A percentile compares a stretch with the other conserved stretches of the same genome.
Conservation (phyloP, 2,329 filamentous ascomycete genomes). For the Fusarium stilboides region DNA sequence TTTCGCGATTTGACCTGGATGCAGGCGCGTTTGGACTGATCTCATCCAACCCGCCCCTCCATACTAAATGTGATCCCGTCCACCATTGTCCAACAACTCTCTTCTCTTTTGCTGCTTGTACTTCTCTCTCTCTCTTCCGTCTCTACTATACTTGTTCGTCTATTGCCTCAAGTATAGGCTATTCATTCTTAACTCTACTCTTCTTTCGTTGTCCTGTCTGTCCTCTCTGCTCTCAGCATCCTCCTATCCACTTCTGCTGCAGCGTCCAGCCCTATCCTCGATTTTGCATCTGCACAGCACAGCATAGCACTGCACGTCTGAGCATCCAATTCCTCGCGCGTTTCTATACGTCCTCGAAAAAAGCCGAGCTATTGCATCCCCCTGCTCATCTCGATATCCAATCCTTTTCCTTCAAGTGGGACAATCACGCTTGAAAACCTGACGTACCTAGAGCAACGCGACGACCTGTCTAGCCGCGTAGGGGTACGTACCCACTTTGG, state of each 20-base stretch:
- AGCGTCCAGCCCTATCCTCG: conserved; percentile 14
- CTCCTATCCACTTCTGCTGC: conserved; percentile 2
- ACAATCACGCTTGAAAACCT: conserved; percentile 49
- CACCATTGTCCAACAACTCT: conserved; percentile 28
- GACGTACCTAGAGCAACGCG: conserved; percentile 53
- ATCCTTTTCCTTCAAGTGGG: conserved; percentile 49
- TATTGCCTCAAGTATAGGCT: conserved; percentile 14
- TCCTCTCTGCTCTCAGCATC: conserved; percentile 13
- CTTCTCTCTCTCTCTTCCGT: conserved; percentile 28
- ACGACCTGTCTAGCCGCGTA: conserved; percentile 51
- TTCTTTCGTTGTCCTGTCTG: conserved; percentile 20
- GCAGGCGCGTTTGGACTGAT: conserved; percentile 47
- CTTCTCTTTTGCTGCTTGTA: conserved; percentile 26
- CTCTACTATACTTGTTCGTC: conserved; percentile 39
- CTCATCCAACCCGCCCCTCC: conserved; percentile 46
- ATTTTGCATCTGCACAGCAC: conserved; percentile 20
- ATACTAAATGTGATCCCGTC: conserved; percentile 42
- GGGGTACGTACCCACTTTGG: conserved; percentile 53
- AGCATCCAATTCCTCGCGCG: conserved; percentile 35
- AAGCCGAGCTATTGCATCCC: conserved; percentile 27
- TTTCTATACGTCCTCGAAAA: conserved; percentile 43
- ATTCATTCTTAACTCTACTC: conserved; percentile 13
- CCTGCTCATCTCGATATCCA: conserved; percentile 37
- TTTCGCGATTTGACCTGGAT: conserved; percentile 34
- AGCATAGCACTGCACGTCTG: conserved; percentile 16